These are phyloP conservation scores for Otatea glauca DNA, from an alignment of 176 grass and related monocot species.

Conservation along the genomic window DNA sequence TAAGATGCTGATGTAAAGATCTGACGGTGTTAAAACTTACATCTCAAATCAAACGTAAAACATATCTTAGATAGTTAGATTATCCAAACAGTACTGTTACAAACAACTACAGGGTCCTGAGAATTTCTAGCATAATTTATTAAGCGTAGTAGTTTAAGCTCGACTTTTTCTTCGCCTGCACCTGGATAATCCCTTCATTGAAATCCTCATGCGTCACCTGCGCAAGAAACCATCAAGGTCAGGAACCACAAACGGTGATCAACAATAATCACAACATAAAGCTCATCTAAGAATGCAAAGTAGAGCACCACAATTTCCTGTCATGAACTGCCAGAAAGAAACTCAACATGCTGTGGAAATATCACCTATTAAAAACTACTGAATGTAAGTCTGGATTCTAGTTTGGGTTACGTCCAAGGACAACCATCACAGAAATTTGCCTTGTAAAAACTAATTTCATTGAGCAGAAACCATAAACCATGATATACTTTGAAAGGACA, in stretches of 20 bases:
- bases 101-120: constrained; percentile 10
- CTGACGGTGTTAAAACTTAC: neutral
- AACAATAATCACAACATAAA: neutral
- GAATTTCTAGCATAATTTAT: constrained; percentile 1
- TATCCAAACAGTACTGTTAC: constrained; percentile 17
- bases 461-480: neutral
- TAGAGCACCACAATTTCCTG: neutral
- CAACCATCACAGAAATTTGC: neutral
- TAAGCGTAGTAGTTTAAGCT: constrained; percentile 96
- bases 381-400: neutral
- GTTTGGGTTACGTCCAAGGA: neutral
- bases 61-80: neutral
- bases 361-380: neutral
- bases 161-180: constrained; percentile 91
- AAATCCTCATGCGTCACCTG: constrained; percentile 92
- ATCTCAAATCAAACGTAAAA: constrained; percentile 26
- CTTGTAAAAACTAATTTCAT: neutral
- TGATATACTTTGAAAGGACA: neutral
- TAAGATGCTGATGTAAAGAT: neutral
- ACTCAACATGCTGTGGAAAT: neutral
- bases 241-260: neutral
- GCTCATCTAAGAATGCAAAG: neutral
- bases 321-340: neutral
- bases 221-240: constrained; percentile 4
- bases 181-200: constrained; percentile 88